Conservation (phyloP, 2,329 filamentous ascomycete genomes). For the Monilinia polystroma region DNA sequence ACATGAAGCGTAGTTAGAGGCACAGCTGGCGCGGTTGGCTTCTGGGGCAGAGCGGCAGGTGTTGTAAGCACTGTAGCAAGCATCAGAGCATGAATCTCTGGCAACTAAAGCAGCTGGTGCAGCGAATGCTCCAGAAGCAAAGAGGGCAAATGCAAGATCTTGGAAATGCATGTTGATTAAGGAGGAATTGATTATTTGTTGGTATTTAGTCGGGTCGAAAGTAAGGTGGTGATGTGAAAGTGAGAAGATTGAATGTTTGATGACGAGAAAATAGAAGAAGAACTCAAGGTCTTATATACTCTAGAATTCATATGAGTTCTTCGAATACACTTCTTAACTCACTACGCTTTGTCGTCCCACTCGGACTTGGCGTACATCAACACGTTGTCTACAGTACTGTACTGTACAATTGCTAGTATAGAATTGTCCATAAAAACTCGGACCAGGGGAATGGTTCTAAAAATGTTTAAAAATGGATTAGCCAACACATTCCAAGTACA, state of each 20-base stretch:
- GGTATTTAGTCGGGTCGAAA: neutral
- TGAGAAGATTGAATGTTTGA: neutral
- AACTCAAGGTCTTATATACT: neutral
- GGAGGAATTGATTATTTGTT: neutral
- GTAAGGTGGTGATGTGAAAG: neutral
- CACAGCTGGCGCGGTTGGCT: neutral
- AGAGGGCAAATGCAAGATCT: constrained; percentile 12
- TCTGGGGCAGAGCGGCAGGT: neutral
- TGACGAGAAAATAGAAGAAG: too few relatives aligned
- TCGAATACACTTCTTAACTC: neutral
- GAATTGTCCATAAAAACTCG: neutral
- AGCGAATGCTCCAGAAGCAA: constrained; percentile 5
- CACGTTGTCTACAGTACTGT: neutral
- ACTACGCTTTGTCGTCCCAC: neutral
- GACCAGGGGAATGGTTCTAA: neutral
- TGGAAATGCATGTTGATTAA: constrained; percentile 8
- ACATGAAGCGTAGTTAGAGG: neutral
- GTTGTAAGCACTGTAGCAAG: neutral
- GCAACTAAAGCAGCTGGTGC: constrained; percentile 8
- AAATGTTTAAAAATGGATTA: too few relatives aligned
- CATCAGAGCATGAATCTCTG: constrained; percentile 6
- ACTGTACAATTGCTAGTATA: neutral
- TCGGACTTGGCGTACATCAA: neutral
- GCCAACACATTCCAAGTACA: too few relatives aligned
- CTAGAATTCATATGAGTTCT: neutral